A percentile compares a stretch with the other conserved stretches of the same genome.
Conservation (phyloP, 371 early-diverging fungal genomes). For the Circinella minor region DNA sequence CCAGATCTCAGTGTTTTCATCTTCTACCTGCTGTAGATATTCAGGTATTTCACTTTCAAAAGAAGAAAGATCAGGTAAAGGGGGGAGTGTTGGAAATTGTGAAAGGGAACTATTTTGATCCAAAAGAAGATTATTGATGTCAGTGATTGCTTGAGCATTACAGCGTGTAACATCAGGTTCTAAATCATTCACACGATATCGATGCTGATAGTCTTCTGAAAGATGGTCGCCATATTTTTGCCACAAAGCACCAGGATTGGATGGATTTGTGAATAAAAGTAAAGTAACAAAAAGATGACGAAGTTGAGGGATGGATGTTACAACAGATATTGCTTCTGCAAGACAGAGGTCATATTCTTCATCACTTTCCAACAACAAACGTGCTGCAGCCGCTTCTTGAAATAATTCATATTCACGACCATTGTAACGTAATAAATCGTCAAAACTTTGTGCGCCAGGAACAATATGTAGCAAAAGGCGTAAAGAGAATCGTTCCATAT, state of each 20-base stretch:
- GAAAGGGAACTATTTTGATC: background rate
- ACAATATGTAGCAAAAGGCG: background rate
- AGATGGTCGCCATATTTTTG: too few species aligned
- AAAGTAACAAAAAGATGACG: too few species aligned
- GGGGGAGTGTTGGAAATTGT: conserved; percentile 1
- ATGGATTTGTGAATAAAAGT: too few species aligned
- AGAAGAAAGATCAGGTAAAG: background rate
- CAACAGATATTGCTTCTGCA: too few species aligned
- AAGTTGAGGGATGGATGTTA: too few species aligned
- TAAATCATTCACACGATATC: background rate
- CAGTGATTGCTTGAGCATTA: background rate
- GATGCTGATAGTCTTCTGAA: conserved; percentile 9
- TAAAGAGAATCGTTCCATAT: background rate
- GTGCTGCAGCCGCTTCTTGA: too few species aligned
- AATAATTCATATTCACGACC: too few species aligned
- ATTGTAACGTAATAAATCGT: conserved; percentile 2
- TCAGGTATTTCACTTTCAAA: background rate
- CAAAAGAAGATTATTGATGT: conserved; percentile 10
- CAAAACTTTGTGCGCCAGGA: conserved; percentile 6
- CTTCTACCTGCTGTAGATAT: too few species aligned
- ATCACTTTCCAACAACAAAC: too few species aligned
- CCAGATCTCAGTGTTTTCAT: too few species aligned
- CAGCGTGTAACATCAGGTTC: conserved; percentile 4
- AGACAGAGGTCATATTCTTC: too few species aligned
- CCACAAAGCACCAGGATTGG: too few species aligned